phyloP scores from a whole-genome alignment of 75 land plant genomes.

The Isoetes taiwanensis region DNA sequence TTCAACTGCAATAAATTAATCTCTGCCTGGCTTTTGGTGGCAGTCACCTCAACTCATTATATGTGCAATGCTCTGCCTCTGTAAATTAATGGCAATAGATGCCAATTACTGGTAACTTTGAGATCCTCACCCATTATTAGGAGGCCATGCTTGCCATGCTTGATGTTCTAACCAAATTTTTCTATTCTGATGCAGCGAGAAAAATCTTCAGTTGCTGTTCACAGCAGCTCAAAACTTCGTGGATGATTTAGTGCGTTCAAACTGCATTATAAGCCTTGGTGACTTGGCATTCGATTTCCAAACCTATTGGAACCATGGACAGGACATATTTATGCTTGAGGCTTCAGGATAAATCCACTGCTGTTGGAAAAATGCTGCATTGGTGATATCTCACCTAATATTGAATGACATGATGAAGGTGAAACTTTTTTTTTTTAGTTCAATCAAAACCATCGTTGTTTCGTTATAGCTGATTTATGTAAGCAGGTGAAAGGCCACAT shows the following conservation, averaged over 20 bases:
- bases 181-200: constrained; percentile 37
- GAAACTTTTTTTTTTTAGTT: neutral
- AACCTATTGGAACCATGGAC: constrained; percentile 98
- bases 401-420: constrained; percentile 99
- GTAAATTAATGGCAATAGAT: constrained; percentile 93
- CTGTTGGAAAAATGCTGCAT: constrained; percentile 93
- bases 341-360: constrained; percentile 46
- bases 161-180: neutral
- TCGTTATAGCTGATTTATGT: neutral
- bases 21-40: no score
- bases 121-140: neutral
- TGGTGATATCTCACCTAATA: constrained; percentile 95
- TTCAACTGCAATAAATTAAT: no score
- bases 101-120: constrained; percentile 69
- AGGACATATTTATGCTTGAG: constrained; percentile 91
- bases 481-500: constrained; percentile 91
- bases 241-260: constrained; percentile 85
- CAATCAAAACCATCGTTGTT: neutral
- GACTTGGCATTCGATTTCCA: constrained; percentile 96
- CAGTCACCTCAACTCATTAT: constrained; percentile 80
- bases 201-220: constrained; percentile 87
- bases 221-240: constrained; percentile 74
- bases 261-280: constrained; percentile 86
- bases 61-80: constrained; percentile 78
- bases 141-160: neutral